phyloP scores from a whole-genome alignment of 139 green algal genomes.

The Pleodorina starrii region DNA sequence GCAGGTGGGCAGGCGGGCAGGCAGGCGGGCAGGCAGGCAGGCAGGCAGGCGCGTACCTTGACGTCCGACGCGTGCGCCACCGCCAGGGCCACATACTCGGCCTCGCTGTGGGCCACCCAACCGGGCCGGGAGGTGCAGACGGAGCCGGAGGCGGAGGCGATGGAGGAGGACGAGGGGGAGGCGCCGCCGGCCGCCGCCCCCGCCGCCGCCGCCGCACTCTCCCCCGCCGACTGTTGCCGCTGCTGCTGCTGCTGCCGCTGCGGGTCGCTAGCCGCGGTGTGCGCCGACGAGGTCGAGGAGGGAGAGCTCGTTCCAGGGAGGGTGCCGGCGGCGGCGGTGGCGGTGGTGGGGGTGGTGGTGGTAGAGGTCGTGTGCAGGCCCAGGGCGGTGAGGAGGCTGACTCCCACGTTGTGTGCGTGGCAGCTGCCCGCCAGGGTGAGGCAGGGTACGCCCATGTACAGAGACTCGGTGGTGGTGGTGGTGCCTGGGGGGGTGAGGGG shows the following conservation, averaged over 20 bases:
- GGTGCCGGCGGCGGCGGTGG: background rate
- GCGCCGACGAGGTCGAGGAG: background rate
- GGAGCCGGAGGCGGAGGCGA: background rate
- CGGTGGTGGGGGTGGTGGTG: background rate
- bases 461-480: conserved; percentile 95
- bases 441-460: conserved; percentile 96
- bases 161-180: background rate
- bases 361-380: conserved; percentile 65
- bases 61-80: conserved; percentile 72
- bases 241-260: conserved; percentile 9
- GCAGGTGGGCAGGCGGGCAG: no score
- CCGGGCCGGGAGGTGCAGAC: conserved; percentile 19
- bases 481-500: conserved; percentile 80
- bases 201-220: no score
- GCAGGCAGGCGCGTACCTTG: conserved; percentile 3
- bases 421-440: conserved; percentile 89
- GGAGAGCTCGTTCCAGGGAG: no score
- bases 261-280: background rate
- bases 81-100: conserved; percentile 89
- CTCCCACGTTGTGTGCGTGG: conserved; percentile 97
- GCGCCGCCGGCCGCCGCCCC: no score
- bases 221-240: background rate
- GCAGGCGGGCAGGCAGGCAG: no score
- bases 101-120: conserved; percentile 83
- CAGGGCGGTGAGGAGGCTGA: conserved; percentile 86